Percentiles rank a stretch among this genome's conserved stretches.
phyloP scores from a whole-genome alignment of 495 filamentous ascomycete genomes.

The Hypoxylon intermedium region DNA sequence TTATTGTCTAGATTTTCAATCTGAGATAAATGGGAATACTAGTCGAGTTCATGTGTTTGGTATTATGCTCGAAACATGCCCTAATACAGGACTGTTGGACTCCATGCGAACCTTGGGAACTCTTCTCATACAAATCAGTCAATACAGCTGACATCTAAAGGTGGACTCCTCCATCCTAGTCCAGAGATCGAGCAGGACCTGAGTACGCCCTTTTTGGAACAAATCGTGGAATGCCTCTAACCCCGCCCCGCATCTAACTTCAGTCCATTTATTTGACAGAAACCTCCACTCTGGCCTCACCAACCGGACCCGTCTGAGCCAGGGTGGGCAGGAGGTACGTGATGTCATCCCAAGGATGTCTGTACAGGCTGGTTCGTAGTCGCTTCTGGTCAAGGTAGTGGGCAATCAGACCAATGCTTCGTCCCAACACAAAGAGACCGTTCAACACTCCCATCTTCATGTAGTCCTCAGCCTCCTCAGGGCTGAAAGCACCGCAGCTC shows the following conservation, averaged over 20 bases:
- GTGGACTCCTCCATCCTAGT: constrained; percentile 5
- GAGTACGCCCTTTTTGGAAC: constrained; percentile 2
- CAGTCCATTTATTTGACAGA: constrained; percentile 55
- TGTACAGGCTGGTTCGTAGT: constrained; percentile 95
- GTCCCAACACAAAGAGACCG: constrained; percentile 96
- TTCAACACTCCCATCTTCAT: constrained; percentile 95
- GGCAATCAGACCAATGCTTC: constrained; percentile 97
- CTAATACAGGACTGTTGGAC: constrained; percentile 12
- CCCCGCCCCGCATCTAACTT: constrained; percentile 16
- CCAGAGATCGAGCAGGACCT: constrained; percentile 13
- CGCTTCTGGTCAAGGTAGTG: constrained; percentile 99
- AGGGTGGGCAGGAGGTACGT: constrained; percentile 92
- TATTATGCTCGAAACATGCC: constrained; percentile 24
- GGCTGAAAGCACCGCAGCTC: constrained; percentile 94
- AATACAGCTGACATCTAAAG: constrained; percentile 16
- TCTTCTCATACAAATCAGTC: constrained; percentile 26
- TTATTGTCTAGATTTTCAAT: no score
- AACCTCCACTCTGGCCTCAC: constrained; percentile 94
- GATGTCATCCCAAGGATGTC: constrained; percentile 98
- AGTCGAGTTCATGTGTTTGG: constrained; percentile 16
- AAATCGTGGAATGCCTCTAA: constrained; percentile 20
- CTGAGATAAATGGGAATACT: background rate
- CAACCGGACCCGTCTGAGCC: constrained; percentile 70
- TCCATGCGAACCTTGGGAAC: constrained; percentile 21
- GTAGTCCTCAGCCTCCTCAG: constrained; percentile 84